These are phyloP conservation scores for Calonectria leucothoes DNA, from an alignment of 2,329 filamentous ascomycete species.

Conservation along the genomic window DNA sequence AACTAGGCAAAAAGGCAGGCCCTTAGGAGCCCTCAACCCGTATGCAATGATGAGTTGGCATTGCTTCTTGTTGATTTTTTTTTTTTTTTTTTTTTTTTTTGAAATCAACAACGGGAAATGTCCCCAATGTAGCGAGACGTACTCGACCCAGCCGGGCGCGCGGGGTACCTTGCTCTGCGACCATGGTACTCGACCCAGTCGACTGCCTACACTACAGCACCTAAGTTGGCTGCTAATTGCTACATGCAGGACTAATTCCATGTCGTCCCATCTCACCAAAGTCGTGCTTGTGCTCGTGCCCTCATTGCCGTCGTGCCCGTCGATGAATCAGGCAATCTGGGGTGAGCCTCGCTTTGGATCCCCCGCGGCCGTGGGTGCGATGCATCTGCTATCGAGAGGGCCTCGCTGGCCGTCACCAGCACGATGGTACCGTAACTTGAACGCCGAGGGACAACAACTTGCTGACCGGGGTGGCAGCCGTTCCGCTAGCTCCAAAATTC, in stretches of 20 bases:
- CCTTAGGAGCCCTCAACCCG: slow-evolving; percentile 54
- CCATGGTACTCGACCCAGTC: slow-evolving; percentile 18
- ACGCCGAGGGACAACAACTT: slow-evolving; percentile 13
- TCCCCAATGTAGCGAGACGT: slow-evolving; percentile 35
- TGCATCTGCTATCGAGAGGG: slow-evolving; percentile 5
- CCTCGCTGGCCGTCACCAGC: slow-evolving; percentile 3
- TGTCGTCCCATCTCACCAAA: slow-evolving; percentile 13
- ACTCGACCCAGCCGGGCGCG: slow-evolving; percentile 30
- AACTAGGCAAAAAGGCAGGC: slow-evolving; percentile 38
- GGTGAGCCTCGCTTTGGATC: background rate
- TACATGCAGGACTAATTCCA: background rate
- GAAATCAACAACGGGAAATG: slow-evolving; percentile 44
- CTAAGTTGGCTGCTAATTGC: slow-evolving; percentile 10
- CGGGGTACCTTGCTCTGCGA: slow-evolving; percentile 33
- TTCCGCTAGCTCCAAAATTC: slow-evolving; percentile 20
- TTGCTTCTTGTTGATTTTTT: slow-evolving; percentile 68
- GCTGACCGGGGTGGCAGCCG: slow-evolving; percentile 22
- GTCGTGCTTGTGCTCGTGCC: background rate
- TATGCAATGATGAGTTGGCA: slow-evolving; percentile 86
- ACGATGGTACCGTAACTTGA: slow-evolving; percentile 11
- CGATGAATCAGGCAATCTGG: slow-evolving; percentile 15
- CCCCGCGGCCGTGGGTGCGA: background rate
- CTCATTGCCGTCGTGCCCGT: background rate
- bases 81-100: slow-evolving; percentile 67
- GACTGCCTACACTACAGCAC: slow-evolving; percentile 5